phyloP scores from a whole-genome alignment of 768 basidiomycete species.

The Calocybe gangraenosa region DNA sequence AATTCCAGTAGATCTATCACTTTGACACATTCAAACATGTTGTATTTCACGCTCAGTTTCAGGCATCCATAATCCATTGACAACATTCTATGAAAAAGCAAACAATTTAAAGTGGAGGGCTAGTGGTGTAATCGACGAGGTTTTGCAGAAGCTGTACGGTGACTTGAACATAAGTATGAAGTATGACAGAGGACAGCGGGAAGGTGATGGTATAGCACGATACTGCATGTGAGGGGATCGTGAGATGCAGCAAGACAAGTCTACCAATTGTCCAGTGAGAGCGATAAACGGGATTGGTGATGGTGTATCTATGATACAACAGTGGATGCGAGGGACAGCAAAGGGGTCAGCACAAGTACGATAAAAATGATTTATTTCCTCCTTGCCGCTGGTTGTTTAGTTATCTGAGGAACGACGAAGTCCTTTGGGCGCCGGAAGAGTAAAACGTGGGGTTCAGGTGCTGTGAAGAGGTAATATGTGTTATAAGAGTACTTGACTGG shows the following conservation, averaged over 20 bases:
- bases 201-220: conserved; percentile 11
- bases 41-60: neutral
- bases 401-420: conserved; percentile 46
- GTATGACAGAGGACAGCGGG: conserved; percentile 1
- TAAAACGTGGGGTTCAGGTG: conserved; percentile 90
- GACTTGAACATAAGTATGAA: no score
- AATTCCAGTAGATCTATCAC: conserved; percentile 1
- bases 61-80: conserved; percentile 1
- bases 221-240: conserved; percentile 6
- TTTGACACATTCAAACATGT: neutral
- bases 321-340: conserved; percentile 5
- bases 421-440: conserved; percentile 84
- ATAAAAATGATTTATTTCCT: conserved; percentile 32
- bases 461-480: conserved; percentile 30
- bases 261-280: conserved; percentile 10
- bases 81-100: neutral
- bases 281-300: no score
- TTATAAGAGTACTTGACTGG: conserved; percentile 2
- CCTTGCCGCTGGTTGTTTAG: conserved; percentile 25
- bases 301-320: conserved; percentile 6
- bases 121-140: no score
- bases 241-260: conserved; percentile 9
- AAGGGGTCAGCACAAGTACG: neutral
- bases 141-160: conserved; percentile 1
- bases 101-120: neutral